These are phyloP conservation scores for Datisca glomerata DNA, from an alignment of 306 rosid species.

Conservation along the genomic window DNA sequence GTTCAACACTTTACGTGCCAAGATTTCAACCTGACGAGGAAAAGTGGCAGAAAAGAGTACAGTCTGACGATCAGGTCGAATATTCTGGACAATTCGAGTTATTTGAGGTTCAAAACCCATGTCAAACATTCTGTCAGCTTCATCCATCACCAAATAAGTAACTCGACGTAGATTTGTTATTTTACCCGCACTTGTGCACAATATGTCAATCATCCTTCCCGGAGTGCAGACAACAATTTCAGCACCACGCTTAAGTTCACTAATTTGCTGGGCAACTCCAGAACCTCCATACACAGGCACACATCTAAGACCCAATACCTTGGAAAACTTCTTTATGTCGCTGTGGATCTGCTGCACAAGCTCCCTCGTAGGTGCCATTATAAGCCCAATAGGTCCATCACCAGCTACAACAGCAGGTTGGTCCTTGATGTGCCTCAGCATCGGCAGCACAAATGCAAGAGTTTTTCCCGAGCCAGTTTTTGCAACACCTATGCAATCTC, in stretches of 20 bases:
- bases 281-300: slow-evolving; percentile 98
- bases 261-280: slow-evolving; percentile 97
- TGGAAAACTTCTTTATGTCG: slow-evolving; percentile 68
- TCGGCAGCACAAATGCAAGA: slow-evolving; percentile 31
- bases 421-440: slow-evolving; percentile 98
- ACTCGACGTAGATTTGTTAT: slow-evolving; percentile 68
- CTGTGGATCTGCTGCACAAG: slow-evolving; percentile 94
- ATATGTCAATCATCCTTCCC: slow-evolving; percentile 81
- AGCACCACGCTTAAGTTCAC: slow-evolving; percentile 93
- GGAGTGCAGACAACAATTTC: slow-evolving; percentile 97
- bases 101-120: slow-evolving; percentile 94
- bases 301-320: slow-evolving; percentile 62
- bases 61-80: slow-evolving; percentile 10
- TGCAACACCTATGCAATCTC: slow-evolving; percentile 74
- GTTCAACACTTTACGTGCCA: slow-evolving; percentile 74
- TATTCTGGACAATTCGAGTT: slow-evolving; percentile 47
- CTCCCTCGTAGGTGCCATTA: slow-evolving; percentile 97
- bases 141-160: slow-evolving; percentile 77
- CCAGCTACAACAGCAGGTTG: slow-evolving; percentile 85
- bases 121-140: slow-evolving; percentile 93
- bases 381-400: slow-evolving; percentile 92
- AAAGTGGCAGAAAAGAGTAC: slow-evolving; percentile 25
- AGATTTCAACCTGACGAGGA: slow-evolving; percentile 85
- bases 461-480: slow-evolving; percentile 8
- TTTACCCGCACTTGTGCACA: slow-evolving; percentile 21